A percentile compares a stretch with the other conserved stretches of the same genome.
These are phyloP conservation scores for Penicillium paneum DNA, from an alignment of 2,329 filamentous ascomycete species.

Conservation along the genomic window DNA sequence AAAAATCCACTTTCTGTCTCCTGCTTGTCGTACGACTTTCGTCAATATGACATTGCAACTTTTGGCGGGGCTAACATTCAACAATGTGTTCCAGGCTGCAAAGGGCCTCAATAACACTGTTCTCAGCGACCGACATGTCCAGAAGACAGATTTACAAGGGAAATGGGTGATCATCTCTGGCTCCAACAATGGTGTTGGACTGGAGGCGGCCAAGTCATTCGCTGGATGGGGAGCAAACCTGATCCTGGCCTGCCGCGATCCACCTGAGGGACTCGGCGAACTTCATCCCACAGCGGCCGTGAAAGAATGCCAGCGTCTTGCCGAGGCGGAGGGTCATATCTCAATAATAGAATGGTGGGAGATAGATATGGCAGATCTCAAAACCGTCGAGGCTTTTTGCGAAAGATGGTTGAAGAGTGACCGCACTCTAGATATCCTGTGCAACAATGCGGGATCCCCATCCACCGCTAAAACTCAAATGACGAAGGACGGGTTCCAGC, in stretches of 20 bases:
- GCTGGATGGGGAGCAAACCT: constrained; percentile 18
- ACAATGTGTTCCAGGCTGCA: neutral
- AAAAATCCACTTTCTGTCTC: no score
- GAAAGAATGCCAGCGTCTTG: constrained; percentile 7
- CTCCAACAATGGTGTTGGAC: constrained; percentile 16
- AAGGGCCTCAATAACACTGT: neutral
- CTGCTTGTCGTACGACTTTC: no score
- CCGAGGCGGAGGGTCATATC: constrained; percentile 5
- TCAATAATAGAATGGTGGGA: constrained; percentile 15
- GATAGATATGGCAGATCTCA: constrained; percentile 15
- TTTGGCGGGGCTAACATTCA: no score
- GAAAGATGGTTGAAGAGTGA: constrained; percentile 11
- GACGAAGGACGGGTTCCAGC: constrained; percentile 16
- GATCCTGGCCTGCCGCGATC: constrained; percentile 17
- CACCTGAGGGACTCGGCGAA: constrained; percentile 9
- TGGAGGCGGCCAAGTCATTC: constrained; percentile 15
- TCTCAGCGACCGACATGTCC: constrained; percentile 10
- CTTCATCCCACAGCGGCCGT: constrained; percentile 9
- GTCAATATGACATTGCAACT: no score
- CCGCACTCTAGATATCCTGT: constrained; percentile 13
- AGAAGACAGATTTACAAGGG: neutral
- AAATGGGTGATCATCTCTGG: constrained; percentile 20
- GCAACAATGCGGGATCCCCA: constrained; percentile 15
- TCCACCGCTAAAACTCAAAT: neutral
- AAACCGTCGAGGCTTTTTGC: constrained; percentile 12